phyloP scores from a whole-genome alignment of 768 basidiomycete species.

The Cystoderma amianthinum region DNA sequence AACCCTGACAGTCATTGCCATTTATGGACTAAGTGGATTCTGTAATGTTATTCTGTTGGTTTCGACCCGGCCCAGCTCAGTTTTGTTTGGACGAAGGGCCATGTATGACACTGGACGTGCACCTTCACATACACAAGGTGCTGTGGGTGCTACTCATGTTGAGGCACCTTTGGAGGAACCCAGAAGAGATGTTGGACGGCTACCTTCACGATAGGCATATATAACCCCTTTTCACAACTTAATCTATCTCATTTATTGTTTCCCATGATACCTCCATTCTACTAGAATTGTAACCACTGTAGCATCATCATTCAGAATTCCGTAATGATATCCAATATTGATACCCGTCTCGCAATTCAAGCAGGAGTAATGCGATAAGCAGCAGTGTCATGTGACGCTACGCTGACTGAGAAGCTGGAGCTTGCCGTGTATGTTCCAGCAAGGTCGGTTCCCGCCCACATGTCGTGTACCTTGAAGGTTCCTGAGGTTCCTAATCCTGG shows the following conservation, averaged over 20 bases:
- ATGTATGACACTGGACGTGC: conserved; percentile 1
- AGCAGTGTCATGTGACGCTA: conserved; percentile 46
- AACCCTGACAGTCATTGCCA: conserved; percentile 20
- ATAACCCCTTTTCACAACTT: no score
- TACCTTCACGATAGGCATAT: not conserved
- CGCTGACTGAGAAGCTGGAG: conserved; percentile 27
- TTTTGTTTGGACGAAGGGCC: conserved; percentile 19
- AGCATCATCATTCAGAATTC: no score
- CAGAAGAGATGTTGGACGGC: not conserved
- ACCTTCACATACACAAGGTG: not conserved
- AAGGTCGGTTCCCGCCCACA: conserved; percentile 43
- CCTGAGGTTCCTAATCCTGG: conserved; percentile 33
- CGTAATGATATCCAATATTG: no score
- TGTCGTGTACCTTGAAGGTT: conserved; percentile 39
- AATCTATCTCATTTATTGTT: not conserved
- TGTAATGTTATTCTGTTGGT: conserved; percentile 32
- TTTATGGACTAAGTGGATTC: conserved; percentile 31
- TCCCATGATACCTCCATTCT: not conserved
- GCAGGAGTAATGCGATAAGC: conserved; percentile 34
- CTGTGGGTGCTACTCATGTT: not conserved
- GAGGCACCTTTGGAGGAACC: not conserved
- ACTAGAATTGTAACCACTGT: not conserved
- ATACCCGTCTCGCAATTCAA: not conserved
- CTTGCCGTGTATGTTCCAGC: conserved; percentile 28
- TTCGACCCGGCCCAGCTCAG: conserved; percentile 23